Evolutionary conservation across 208 protist genomes (phyloP).

Genomic region (Zelonia costaricensis): DNA sequence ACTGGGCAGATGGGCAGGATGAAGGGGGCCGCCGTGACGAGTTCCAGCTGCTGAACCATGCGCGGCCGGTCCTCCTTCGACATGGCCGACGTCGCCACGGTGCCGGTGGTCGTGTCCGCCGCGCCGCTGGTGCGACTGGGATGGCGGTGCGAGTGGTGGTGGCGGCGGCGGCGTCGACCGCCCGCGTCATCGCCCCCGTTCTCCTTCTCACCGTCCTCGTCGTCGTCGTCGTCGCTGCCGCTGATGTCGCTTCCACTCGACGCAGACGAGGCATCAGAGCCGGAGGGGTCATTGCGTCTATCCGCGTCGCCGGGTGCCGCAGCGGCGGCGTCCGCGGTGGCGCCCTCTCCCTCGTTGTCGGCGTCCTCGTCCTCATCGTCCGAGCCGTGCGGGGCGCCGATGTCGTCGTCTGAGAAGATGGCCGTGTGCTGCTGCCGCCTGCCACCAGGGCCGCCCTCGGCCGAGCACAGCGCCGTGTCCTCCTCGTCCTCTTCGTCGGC

Average conservation of each 20-base stretch:
- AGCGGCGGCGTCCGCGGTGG: too few relatives aligned
- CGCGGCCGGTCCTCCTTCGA: constrained; percentile 9
- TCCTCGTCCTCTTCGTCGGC: constrained; percentile 11
- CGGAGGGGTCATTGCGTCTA: background rate
- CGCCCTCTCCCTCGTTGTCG: background rate
- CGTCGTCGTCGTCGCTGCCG: background rate
- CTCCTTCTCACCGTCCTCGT: background rate
- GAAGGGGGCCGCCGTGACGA: constrained; percentile 29
- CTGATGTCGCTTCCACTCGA: too few relatives aligned
- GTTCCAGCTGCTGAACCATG: constrained; percentile 28
- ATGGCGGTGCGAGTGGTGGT: constrained; percentile 3
- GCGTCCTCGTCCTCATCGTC: constrained; percentile 2
- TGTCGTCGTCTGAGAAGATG: constrained; percentile 1
- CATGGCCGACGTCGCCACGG: constrained; percentile 4
- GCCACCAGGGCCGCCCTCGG: background rate
- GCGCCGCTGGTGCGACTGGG: constrained; percentile 3
- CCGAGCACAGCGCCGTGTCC: constrained; percentile 6
- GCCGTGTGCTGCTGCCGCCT: constrained; percentile 11
- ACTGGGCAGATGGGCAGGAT: constrained; percentile 47
- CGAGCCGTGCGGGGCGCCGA: background rate
- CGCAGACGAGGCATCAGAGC: background rate
- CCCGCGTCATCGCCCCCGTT: background rate
- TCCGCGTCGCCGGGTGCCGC: background rate
- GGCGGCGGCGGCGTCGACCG: background rate
- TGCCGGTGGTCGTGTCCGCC: background rate